Conservation (phyloP, 1,284 basidiomycete genomes). For the Pulveroboletus sp. region DNA sequence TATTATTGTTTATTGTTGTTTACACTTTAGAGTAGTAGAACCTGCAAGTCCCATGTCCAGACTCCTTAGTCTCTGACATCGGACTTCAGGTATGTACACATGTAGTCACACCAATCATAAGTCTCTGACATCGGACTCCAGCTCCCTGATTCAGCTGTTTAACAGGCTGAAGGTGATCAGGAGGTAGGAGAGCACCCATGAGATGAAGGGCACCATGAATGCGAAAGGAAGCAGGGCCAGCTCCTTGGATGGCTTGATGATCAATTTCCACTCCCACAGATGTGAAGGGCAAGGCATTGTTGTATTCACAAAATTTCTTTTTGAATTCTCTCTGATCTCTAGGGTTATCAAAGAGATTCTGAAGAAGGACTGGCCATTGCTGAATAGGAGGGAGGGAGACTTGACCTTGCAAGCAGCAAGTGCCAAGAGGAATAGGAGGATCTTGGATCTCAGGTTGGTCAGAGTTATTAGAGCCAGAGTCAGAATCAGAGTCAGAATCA, state of each 20-base stretch:
- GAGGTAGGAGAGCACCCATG: neutral
- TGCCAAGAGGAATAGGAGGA: slow-evolving; percentile 5
- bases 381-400: slow-evolving; percentile 20
- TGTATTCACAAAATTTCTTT: neutral
- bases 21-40: too few relatives aligned
- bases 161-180: slow-evolving; percentile 17
- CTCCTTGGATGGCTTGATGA: neutral
- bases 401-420: slow-evolving; percentile 28
- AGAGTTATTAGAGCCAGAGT: too few relatives aligned
- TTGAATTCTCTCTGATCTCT: neutral
- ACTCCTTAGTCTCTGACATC: too few relatives aligned
- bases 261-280: neutral
- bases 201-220: neutral
- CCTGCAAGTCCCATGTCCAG: too few relatives aligned
- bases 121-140: too few relatives aligned
- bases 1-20: too few relatives aligned
- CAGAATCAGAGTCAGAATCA: too few relatives aligned
- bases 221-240: neutral
- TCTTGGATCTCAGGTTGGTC: too few relatives aligned
- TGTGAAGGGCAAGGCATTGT: neutral
- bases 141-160: too few relatives aligned
- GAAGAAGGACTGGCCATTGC: slow-evolving; percentile 18
- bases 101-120: too few relatives aligned
- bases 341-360: slow-evolving; percentile 17
- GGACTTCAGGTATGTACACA: too few relatives aligned